Evolutionary conservation across 2,329 filamentous ascomycete genomes (phyloP), one percentile per base, ranked within the genome.

Genomic region (Paraconiothyrium brasiliense): DNA sequence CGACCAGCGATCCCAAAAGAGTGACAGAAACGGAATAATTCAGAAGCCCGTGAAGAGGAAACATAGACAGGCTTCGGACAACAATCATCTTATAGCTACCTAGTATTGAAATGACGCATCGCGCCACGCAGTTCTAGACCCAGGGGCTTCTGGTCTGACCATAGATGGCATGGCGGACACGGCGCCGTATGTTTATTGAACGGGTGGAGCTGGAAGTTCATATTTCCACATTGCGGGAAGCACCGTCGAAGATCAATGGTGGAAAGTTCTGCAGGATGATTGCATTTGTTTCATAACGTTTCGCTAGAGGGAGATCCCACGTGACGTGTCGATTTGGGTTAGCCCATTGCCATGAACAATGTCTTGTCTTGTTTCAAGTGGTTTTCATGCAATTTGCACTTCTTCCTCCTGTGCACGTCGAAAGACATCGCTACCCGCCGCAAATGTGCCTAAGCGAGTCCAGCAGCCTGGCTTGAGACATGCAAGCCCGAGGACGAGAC

Each of bases 1-100:
- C 72, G 71, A 75, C 72, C 72, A 72, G 72, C 72, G 71, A 71
- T 69, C 27, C 69, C 48, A 69, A 71, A 68, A 56, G 64, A 71
- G 61, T 64, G 67, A 73, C 61, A 64, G 64, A 65, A 65, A 6
- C 46, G 50, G 67, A 67, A 60, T 65, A 64, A 61, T 67, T 62
- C 49, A 64, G 69, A 68, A 69, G 66, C 67, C 67, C 64, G 64
- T 70, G 61, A 67, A 65, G 61, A 60, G 60, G 62, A 62, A 57
- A 60, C 58, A 61, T 62, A 47, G 37, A 41, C 58, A 50, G 35
- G 48, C 54, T 39, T 44, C 50, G 54, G 59, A 57, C 55, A 27
- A 22, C 14, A 52, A 55, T 20, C 41, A 54, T 37, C 52, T 59
- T 24, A 67, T 75, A 71, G 66, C 68, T 69, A 48, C 37, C 39